These are phyloP conservation scores for Ceratobasidium sp. DNA, from an alignment of 1,284 basidiomycete genomes.

Conservation along the genomic window DNA sequence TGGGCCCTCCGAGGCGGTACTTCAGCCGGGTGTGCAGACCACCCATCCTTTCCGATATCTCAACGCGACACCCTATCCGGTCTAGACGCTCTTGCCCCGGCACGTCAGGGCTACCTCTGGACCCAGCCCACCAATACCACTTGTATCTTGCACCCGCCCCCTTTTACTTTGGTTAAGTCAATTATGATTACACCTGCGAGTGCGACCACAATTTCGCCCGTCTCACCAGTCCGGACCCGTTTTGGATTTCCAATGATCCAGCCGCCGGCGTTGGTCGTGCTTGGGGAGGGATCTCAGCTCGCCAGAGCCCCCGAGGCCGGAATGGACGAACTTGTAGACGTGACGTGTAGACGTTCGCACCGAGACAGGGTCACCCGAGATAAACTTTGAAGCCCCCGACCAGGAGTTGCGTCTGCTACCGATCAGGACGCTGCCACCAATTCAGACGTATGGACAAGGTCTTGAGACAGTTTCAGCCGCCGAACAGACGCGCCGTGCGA, in stretches of 20 bases:
- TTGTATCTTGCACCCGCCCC: not conserved
- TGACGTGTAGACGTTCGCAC: not conserved
- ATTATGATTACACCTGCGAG: slow-evolving; percentile 20
- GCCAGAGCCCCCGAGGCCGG: not conserved
- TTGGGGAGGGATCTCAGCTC: not conserved
- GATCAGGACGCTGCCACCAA: not conserved
- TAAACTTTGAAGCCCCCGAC: not conserved
- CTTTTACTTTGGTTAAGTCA: not conserved
- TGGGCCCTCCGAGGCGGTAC: slow-evolving; percentile 20
- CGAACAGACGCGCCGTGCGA: slow-evolving; percentile 14
- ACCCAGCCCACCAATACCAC: slow-evolving; percentile 3
- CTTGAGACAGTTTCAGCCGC: not conserved
- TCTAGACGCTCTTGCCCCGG: slow-evolving; percentile 9
- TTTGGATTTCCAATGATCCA: slow-evolving; percentile 30
- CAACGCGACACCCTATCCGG: not conserved
- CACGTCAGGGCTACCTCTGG: not conserved
- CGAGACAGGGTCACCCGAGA: not conserved
- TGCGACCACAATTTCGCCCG: slow-evolving; percentile 9
- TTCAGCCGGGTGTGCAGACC: not conserved
- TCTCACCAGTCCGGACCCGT: not conserved
- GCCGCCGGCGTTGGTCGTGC: not conserved
- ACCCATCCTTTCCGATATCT: not conserved
- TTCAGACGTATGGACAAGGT: not conserved
- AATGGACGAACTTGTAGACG: not conserved
- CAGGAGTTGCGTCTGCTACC: not conserved